phyloP scores from a whole-genome alignment of 495 filamentous ascomycete genomes.

The Hypoxylon crocopeplum region DNA sequence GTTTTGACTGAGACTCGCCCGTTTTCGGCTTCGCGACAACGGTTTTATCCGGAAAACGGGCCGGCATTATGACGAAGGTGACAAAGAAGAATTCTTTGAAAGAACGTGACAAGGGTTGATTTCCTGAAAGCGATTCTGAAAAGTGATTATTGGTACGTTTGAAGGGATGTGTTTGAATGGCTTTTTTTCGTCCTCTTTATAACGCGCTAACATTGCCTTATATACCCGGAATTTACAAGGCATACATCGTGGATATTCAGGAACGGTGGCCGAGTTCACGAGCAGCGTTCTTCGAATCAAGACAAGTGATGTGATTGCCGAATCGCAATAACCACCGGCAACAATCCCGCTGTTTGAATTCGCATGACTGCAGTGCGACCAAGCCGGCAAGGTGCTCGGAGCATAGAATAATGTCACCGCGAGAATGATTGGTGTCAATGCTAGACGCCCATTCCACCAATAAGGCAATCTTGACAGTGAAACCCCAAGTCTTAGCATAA shows the following conservation, averaged over 20 bases:
- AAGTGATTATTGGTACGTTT: neutral
- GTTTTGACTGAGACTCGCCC: too few species aligned
- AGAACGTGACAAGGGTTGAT: neutral
- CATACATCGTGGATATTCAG: too few species aligned
- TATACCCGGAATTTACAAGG: too few species aligned
- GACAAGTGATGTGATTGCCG: neutral
- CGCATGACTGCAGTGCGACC: neutral
- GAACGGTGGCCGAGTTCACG: neutral
- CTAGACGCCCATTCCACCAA: too few species aligned
- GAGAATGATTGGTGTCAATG: too few species aligned
- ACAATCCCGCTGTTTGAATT: conserved; percentile 1
- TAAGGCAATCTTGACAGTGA: too few species aligned
- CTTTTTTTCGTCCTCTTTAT: neutral
- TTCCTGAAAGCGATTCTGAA: neutral
- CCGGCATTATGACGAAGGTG: conserved; percentile 1
- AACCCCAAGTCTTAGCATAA: too few species aligned
- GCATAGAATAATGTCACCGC: too few species aligned
- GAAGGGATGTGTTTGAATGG: neutral
- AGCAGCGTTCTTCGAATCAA: neutral
- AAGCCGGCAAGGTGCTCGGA: neutral
- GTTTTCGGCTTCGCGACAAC: neutral
- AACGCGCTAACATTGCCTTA: neutral
- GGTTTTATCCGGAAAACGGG: conserved; percentile 8
- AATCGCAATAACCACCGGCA: neutral
- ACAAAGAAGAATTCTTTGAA: neutral